Base-by-base conservation (phyloP, 768 basidiomycete species). In the Daedaleopsis sinensis region DNA sequence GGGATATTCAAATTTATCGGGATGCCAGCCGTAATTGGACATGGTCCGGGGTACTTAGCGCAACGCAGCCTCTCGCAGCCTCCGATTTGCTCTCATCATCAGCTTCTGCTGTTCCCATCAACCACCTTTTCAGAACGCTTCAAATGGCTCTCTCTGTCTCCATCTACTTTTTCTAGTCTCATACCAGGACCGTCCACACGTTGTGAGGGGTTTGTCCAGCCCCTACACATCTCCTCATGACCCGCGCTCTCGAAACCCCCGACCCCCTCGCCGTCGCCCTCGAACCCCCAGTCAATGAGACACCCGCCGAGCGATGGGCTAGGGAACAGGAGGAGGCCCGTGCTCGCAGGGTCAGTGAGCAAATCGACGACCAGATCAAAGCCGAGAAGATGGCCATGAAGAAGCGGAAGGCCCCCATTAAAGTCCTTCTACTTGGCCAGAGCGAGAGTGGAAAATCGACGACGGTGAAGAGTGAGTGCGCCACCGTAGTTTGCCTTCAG, bases 361-460 rank as follows among this genome's bases (percentile, higher is more conserved):
- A 84, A 62, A 93, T 93, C 61, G 91, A 93, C 78, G 89, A 89
- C 56, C 82, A 85, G 71, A 76, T 93, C 46, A 81, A 83, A 52
- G 79, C 77, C 55, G 91, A 92, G 70, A 81, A 76, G 63, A 79
- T 81, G 15, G 78, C 76, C 0, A 74, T 85, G 58, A 87, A 78
- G 76, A 86, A 81, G 74, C 86, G 81, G 71, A 86, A 83, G 74
- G 82, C 80, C 65, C 86, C 90, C 0, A 85, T 92, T 64, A 91
- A 90, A 70, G 77, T 93, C 36, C 76, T 93, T 58, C 78, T 93
- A 48, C 80, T 93, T 6, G 82, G 83, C 18, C 88, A 89, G 72
- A 88, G 86, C 61, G 89, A 90, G 77, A 89, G 87, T 68, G 90
- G 80, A 74, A 93, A 93, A 73, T 90, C 89, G 0, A 89, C 90